Conservation (phyloP, 768 basidiomycete genomes). For the Albatrellus ellisii region DNA sequence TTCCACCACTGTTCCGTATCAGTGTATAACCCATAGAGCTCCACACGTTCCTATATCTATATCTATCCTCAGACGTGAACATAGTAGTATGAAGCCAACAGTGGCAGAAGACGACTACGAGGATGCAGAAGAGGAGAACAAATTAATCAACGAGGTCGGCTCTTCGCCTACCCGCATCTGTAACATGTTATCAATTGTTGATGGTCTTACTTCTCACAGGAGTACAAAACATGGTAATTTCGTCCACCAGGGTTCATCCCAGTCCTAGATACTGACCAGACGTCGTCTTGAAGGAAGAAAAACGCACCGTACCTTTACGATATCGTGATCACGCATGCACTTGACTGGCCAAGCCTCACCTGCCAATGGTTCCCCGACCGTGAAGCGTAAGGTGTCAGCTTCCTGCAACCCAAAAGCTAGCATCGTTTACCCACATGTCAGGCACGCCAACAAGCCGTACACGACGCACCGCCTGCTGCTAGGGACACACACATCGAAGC, state of each 20-base stretch:
- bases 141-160: conserved; percentile 83
- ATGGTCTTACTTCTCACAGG: conserved; percentile 26
- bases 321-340: conserved; percentile 90
- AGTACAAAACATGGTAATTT: conserved; percentile 72
- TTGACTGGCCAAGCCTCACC: conserved; percentile 96
- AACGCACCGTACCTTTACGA: conserved; percentile 98
- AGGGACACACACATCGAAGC: conserved; percentile 94
- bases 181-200: neutral
- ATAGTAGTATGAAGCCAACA: conserved; percentile 31
- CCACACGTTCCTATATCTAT: neutral
- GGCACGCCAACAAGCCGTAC: conserved; percentile 86
- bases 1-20: too few relatives aligned
- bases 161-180: conserved; percentile 13
- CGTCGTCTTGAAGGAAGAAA: conserved; percentile 56
- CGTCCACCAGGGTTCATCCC: neutral
- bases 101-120: conserved; percentile 61
- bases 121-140: conserved; percentile 82
- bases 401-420: neutral
- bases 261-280: neutral
- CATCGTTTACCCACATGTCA: conserved; percentile 19
- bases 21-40: too few relatives aligned
- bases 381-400: conserved; percentile 55
- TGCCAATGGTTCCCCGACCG: conserved; percentile 99
- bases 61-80: neutral
- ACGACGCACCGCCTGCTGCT: conserved; percentile 89